Conservation (phyloP, 2,329 filamentous ascomycete genomes). For the Ophiosphaerella herpotricha region DNA sequence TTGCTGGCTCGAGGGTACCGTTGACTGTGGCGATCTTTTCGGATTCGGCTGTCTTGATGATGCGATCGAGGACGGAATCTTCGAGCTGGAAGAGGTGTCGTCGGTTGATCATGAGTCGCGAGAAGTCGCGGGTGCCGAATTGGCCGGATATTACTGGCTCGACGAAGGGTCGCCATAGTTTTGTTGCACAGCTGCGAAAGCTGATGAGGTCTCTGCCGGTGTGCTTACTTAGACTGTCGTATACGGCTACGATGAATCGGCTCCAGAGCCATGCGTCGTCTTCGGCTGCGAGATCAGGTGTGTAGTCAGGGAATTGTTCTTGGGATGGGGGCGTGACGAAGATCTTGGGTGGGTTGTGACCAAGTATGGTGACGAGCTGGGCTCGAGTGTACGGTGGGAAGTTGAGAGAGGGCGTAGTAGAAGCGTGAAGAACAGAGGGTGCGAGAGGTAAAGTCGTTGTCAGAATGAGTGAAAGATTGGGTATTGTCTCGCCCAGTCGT, state of each 20-base stretch:
- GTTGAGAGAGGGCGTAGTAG: conserved; percentile 75
- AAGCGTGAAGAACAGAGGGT: conserved; percentile 66
- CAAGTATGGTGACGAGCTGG: conserved; percentile 78
- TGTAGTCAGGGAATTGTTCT: conserved; percentile 53
- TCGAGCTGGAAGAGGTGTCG: conserved; percentile 75
- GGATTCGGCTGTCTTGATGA: conserved; percentile 41
- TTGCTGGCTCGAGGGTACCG: conserved; percentile 4
- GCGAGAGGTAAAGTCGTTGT: conserved; percentile 74
- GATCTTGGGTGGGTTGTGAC: conserved; percentile 54
- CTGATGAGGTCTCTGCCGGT: conserved; percentile 78
- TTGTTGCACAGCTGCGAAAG: conserved; percentile 70
- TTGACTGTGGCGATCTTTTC: neutral
- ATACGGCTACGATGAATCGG: conserved; percentile 80
- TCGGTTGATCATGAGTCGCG: conserved; percentile 75
- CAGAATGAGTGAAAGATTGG: conserved; percentile 75
- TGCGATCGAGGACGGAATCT: conserved; percentile 67
- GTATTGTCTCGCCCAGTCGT: conserved; percentile 79
- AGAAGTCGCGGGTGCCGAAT: conserved; percentile 78
- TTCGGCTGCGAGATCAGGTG: conserved; percentile 54
- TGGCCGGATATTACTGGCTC: conserved; percentile 76
- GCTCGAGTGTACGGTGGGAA: conserved; percentile 84
- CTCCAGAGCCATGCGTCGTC: conserved; percentile 74
- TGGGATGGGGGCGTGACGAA: conserved; percentile 45
- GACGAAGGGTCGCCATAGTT: conserved; percentile 85
- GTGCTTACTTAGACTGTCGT: conserved; percentile 82